These are phyloP conservation scores for Aspergillus bertholletiae DNA, from an alignment of 495 filamentous ascomycete genomes.

Conservation along the genomic window DNA sequence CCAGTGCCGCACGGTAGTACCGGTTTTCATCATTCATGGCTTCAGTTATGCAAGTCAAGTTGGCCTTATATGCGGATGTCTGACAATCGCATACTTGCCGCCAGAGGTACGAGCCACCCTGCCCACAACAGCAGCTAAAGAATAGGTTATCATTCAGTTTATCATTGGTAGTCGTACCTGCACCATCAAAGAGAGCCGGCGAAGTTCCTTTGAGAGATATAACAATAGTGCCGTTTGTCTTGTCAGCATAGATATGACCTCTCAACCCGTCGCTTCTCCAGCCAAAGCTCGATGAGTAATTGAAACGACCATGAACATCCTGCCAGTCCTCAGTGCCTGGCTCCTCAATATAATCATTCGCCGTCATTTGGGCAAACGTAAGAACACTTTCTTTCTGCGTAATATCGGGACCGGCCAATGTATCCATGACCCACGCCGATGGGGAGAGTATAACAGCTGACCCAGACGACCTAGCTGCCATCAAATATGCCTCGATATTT, in stretches of 20 bases:
- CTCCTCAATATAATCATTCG: slow-evolving; percentile 79
- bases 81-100: slow-evolving; percentile 90
- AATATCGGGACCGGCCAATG: slow-evolving; percentile 72
- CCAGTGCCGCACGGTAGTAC: slow-evolving; percentile 82
- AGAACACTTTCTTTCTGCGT: slow-evolving; percentile 83
- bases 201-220: slow-evolving; percentile 92
- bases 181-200: slow-evolving; percentile 87
- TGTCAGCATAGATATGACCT: slow-evolving; percentile 87
- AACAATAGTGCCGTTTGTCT: slow-evolving; percentile 80
- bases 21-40: slow-evolving; percentile 76
- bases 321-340: slow-evolving; percentile 76
- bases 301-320: slow-evolving; percentile 73
- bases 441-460: slow-evolving; percentile 55
- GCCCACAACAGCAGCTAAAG: slow-evolving; percentile 95
- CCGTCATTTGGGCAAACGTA: slow-evolving; percentile 79
- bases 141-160: slow-evolving; percentile 97
- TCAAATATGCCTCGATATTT: slow-evolving; percentile 72
- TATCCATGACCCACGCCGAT: slow-evolving; percentile 81
- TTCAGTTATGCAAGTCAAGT: slow-evolving; percentile 78
- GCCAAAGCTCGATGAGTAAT: slow-evolving; percentile 79
- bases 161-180: slow-evolving; percentile 93
- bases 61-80: slow-evolving; percentile 78
- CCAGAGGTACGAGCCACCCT: slow-evolving; percentile 85
- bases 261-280: slow-evolving; percentile 88
- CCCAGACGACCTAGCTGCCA: slow-evolving; percentile 60